Evolutionary conservation across 768 basidiomycete genomes (phyloP).

Genomic region (Boletus huronensis): DNA sequence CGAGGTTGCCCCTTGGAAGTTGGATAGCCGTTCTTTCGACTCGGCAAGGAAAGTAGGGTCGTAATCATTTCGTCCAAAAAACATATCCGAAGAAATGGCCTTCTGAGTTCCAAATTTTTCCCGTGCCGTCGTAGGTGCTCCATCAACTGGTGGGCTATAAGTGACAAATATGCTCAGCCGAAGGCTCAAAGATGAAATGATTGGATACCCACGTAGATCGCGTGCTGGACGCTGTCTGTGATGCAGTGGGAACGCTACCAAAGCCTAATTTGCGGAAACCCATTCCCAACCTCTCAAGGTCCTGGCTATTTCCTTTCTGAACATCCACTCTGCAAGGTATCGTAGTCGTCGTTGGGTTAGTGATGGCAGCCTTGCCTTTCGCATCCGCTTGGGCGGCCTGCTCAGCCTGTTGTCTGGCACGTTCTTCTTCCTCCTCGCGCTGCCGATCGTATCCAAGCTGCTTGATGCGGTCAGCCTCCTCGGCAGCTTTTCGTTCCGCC

Average conservation of each 20-base stretch:
- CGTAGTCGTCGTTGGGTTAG: constrained; percentile 22
- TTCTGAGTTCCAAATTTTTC: constrained; percentile 92
- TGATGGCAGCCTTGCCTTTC: constrained; percentile 30
- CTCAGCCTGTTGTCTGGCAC: constrained; percentile 59
- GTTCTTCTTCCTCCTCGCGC: constrained; percentile 80
- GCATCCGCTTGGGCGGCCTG: constrained; percentile 32
- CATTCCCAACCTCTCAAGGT: constrained; percentile 58
- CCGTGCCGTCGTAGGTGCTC: constrained; percentile 75
- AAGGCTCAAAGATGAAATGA: not conserved
- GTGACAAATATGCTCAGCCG: not conserved
- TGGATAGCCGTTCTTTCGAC: constrained; percentile 75
- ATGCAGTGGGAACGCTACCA: constrained; percentile 69
- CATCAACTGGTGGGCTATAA: constrained; percentile 38
- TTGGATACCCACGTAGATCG: constrained; percentile 34
- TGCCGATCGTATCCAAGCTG: constrained; percentile 89
- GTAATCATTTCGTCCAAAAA: constrained; percentile 86
- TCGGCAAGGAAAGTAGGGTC: constrained; percentile 69
- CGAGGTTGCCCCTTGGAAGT: constrained; percentile 87
- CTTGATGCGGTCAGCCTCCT: constrained; percentile 90
- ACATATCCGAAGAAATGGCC: constrained; percentile 97
- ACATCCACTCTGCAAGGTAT: constrained; percentile 30
- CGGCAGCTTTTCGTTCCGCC: constrained; percentile 84
- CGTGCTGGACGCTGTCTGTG: constrained; percentile 49
- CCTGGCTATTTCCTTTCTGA: constrained; percentile 43
- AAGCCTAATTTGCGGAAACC: constrained; percentile 81